Base-by-base conservation (phyloP, 78 protist species). In the Dictyostelium firmibasis region DNA sequence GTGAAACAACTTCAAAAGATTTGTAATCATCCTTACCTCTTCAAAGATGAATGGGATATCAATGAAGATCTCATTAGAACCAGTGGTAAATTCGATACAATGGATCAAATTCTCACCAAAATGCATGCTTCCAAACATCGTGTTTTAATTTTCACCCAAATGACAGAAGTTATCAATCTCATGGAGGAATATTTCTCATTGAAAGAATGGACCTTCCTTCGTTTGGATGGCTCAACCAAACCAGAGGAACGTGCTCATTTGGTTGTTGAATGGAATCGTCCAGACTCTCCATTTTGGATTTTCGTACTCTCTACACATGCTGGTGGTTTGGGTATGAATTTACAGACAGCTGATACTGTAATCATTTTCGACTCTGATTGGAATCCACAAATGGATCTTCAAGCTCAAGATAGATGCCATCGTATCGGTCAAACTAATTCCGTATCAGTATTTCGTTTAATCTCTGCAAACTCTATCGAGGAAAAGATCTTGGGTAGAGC, bases 401-500 rank as follows among this genome's bases (percentile, higher is more conserved):
- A 98, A 69, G 97, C 98, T 7, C 96, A 94, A 44, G 97, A 84
- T 79, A 92, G 99, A 14, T 98, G 99, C 20, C 99, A 99, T 83
- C 97, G 99, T 38, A 97, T 98, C 75, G 99, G 99, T 18, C 99
- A 99, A 96, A 98, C 91, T 84, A 94, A 93, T 64, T 95, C 97
- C 44, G 97, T 96, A 7, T 92, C 74, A 1, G 99, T 99, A 13
- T 99, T 96, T 91, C 97, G 99, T 62, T 75, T 99, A 23, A 69
- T 99, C 70, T 85, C 98, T 10, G 76, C 82, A 1, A 86, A 74
- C 57, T 47, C 98, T 14, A 78, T 98, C 16, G 99, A 99, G 50
- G 98, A 98, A 72, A n/a, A 94, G 43, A 95, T 99, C 25, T 69
- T 99, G 16, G 99, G 97, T 33, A 67, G 96, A 23, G 99, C 99